Evolutionary conservation across 225 moss, liverwort and hornwort genomes (phyloP).

Genomic region (Marchantia paleacea): DNA sequence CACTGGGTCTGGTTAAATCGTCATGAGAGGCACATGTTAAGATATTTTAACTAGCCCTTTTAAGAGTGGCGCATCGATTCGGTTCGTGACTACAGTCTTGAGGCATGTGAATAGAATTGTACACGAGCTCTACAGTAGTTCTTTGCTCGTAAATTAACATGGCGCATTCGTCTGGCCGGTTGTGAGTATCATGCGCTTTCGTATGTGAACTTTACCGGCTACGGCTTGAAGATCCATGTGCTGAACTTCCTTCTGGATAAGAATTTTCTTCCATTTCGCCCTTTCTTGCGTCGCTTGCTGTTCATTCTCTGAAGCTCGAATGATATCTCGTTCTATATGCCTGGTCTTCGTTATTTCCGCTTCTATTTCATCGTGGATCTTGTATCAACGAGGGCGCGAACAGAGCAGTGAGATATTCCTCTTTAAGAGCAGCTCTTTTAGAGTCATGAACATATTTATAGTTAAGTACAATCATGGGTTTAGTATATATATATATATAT

Average conservation of each 20-base stretch:
- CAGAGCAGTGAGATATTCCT: too few relatives aligned
- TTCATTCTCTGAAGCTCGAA: conserved; percentile 14
- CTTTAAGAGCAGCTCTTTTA: not conserved
- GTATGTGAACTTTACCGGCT: conserved; percentile 9
- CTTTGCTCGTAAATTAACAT: too few relatives aligned
- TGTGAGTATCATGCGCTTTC: too few relatives aligned
- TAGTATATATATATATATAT: too few relatives aligned
- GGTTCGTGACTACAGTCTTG: not conserved
- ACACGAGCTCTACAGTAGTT: too few relatives aligned
- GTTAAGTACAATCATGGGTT: too few relatives aligned
- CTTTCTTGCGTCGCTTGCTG: conserved; percentile 18
- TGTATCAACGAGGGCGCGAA: not conserved
- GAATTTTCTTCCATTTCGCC: conserved; percentile 28
- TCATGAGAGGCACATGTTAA: not conserved
- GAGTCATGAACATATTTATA: too few relatives aligned
- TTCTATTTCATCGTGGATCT: conserved; percentile 30
- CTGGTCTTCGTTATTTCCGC: conserved; percentile 14
- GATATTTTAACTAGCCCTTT: not conserved
- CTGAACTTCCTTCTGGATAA: conserved; percentile 28
- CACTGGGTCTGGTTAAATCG: too few relatives aligned
- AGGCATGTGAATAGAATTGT: not conserved
- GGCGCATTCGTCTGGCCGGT: too few relatives aligned
- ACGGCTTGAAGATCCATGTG: conserved; percentile 26
- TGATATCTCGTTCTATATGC: conserved; percentile 25
- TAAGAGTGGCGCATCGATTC: not conserved